These are phyloP conservation scores for Carex kokanica DNA, from an alignment of 176 grass and related monocot species.

Conservation along the genomic window DNA sequence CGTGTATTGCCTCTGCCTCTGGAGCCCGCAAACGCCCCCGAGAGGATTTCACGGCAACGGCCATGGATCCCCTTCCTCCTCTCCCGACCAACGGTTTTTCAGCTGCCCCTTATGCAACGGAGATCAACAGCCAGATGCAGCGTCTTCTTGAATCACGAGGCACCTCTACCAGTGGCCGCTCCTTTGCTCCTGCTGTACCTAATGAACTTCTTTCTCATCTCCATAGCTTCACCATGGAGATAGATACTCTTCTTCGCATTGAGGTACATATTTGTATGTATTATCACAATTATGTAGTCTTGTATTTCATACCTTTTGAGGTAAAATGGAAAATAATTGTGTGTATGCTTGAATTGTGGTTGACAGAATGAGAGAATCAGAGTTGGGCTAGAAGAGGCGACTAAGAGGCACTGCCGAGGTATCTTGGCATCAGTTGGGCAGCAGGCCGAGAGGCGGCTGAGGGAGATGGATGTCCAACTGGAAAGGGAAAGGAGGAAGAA, in stretches of 20 bases:
- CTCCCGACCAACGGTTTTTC: neutral
- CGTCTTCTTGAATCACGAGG: neutral
- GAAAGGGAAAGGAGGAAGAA: conserved; percentile 27
- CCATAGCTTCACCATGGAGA: conserved; percentile 48
- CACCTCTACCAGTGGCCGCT: conserved; percentile 33
- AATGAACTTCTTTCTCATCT: conserved; percentile 38
- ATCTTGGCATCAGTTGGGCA: conserved; percentile 31
- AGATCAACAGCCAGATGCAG: neutral
- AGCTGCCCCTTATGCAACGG: neutral
- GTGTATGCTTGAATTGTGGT: neutral
- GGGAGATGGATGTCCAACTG: conserved; percentile 42
- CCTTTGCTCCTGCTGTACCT: neutral
- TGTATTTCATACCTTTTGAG: neutral
- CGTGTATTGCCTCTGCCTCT: conserved; percentile 17
- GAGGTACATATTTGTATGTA: conserved; percentile 27
- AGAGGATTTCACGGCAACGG: neutral
- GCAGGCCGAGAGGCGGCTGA: conserved; percentile 23
- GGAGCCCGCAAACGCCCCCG: conserved; percentile 19
- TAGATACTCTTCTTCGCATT: conserved; percentile 48
- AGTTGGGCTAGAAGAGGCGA: conserved; percentile 34
- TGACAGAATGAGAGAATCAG: conserved; percentile 58
- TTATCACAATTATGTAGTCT: neutral
- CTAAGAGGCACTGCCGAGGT: conserved; percentile 41
- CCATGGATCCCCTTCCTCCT: conserved; percentile 10
- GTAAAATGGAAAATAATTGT: neutral